Evolutionary conservation across 352 stramenopile species (phyloP).

Genomic region (Globisporangium splendens): DNA sequence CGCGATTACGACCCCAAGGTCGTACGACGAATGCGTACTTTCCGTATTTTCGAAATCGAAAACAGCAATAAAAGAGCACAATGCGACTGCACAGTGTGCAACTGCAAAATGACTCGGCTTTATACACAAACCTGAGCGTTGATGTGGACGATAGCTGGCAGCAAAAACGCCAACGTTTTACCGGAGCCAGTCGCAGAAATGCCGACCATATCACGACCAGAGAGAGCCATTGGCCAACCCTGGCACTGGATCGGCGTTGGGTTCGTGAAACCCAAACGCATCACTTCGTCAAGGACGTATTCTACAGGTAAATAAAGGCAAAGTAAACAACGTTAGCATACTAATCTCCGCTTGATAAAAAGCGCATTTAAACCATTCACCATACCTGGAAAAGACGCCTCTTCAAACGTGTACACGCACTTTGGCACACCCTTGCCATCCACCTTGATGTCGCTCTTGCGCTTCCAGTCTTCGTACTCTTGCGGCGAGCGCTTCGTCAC

Average conservation of each 20-base stretch:
- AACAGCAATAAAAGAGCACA: conserved; percentile 7
- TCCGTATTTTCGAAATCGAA: conserved; percentile 12
- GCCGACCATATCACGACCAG: conserved; percentile 98
- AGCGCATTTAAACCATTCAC: conserved; percentile 1
- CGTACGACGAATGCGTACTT: conserved; percentile 3
- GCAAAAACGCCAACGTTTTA: conserved; percentile 97
- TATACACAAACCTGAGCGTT: conserved; percentile 96
- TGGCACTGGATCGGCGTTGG: conserved; percentile 93
- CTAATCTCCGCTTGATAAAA: neutral
- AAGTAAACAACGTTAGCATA: conserved; percentile 2
- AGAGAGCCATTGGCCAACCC: conserved; percentile 98
- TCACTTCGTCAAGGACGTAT: conserved; percentile 97
- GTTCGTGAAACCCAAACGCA: conserved; percentile 95
- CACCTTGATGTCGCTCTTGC: conserved; percentile 93
- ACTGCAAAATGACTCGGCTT: conserved; percentile 12
- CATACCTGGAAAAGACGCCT: conserved; percentile 86
- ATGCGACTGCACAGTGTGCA: conserved; percentile 7
- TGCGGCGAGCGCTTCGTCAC: conserved; percentile 89
- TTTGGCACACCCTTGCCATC: conserved; percentile 96
- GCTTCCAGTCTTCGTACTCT: conserved; percentile 92
- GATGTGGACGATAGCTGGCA: conserved; percentile 99
- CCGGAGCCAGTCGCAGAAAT: conserved; percentile 97
- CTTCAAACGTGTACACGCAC: conserved; percentile 94
- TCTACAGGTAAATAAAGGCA: conserved; percentile 37
- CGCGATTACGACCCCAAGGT: conserved; percentile 6